A percentile compares a stretch with the other conserved stretches of the same genome.
Evolutionary conservation across 768 basidiomycete genomes (phyloP).

Genomic region (Coprinopsis marcescibilis): DNA sequence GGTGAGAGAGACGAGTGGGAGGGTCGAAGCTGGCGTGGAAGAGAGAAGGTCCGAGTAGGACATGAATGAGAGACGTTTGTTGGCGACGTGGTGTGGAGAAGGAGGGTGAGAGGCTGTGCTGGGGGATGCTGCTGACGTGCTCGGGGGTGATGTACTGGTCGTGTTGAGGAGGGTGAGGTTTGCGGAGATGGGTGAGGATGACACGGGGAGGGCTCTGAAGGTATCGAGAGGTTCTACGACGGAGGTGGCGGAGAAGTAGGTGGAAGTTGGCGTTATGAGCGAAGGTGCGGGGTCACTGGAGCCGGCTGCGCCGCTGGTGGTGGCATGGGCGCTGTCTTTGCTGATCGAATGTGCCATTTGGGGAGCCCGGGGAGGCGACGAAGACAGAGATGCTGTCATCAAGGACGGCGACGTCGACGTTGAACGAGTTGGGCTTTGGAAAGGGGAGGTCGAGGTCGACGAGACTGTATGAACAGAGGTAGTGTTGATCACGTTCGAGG

Average conservation of each 20-base stretch:
- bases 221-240: background rate
- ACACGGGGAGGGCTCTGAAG: constrained; percentile 5
- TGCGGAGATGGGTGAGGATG: constrained; percentile 9
- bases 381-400: constrained; percentile 1
- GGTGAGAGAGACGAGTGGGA: constrained; percentile 70
- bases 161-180: constrained; percentile 9
- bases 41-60: constrained; percentile 82
- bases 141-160: constrained; percentile 15
- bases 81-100: constrained; percentile 40
- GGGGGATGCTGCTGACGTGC: no score
- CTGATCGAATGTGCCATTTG: constrained; percentile 32
- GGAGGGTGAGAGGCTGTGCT: constrained; percentile 26
- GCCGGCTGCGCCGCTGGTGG: constrained; percentile 13
- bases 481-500: constrained; percentile 19
- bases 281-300: constrained; percentile 5
- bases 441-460: constrained; percentile 6
- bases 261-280: constrained; percentile 14
- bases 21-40: constrained; percentile 66
- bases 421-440: constrained; percentile 7
- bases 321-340: constrained; percentile 46
- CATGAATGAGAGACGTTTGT: constrained; percentile 82
- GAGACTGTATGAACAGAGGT: constrained; percentile 9
- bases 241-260: no score
- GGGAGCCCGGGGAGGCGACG: constrained; percentile 3
- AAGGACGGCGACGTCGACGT: constrained; percentile 1